phyloP scores from a whole-genome alignment of 164 flowering plant genomes.

The Echeveria elegans region DNA sequence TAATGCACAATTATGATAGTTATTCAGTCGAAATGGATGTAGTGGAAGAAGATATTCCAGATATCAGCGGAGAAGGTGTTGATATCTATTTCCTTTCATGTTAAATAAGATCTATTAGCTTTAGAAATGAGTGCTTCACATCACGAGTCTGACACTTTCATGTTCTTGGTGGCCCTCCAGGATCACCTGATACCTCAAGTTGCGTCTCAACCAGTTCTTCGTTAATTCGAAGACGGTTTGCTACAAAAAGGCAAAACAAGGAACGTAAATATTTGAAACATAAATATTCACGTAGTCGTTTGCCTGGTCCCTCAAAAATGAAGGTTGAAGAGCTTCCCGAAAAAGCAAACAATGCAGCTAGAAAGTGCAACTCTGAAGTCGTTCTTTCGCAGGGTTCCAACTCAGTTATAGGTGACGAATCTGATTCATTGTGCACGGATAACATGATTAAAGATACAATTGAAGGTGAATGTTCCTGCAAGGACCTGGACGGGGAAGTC shows the following conservation, averaged over 20 bases:
- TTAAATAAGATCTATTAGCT: neutral
- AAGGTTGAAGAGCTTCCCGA: conserved; percentile 36
- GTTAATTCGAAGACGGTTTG: conserved; percentile 36
- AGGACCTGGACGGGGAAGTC: conserved; percentile 14
- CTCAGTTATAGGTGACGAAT: conserved; percentile 22
- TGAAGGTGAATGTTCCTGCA: conserved; percentile 21
- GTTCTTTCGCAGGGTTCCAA: conserved; percentile 20
- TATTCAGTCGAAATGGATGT: conserved; percentile 73
- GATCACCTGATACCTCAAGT: conserved; percentile 25
- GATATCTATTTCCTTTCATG: neutral
- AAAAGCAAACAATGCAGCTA: conserved; percentile 18
- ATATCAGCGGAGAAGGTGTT: conserved; percentile 17
- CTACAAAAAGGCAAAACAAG: conserved; percentile 53
- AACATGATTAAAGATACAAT: conserved; percentile 14
- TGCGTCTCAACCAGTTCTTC: conserved; percentile 31
- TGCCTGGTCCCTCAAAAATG: conserved; percentile 64
- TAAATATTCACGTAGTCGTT: conserved; percentile 72
- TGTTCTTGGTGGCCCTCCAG: conserved; percentile 25
- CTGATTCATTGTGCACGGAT: conserved; percentile 21
- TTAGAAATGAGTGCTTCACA: neutral
- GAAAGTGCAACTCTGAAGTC: conserved; percentile 24
- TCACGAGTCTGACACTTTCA: neutral
- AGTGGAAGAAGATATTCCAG: conserved; percentile 29
- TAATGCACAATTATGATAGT: conserved; percentile 23
- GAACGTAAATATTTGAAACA: conserved; percentile 57